Evolutionary conservation across 805 yeast species (phyloP), one percentile per base, ranked within the genome.

Genomic region (Pichia eremophila): DNA sequence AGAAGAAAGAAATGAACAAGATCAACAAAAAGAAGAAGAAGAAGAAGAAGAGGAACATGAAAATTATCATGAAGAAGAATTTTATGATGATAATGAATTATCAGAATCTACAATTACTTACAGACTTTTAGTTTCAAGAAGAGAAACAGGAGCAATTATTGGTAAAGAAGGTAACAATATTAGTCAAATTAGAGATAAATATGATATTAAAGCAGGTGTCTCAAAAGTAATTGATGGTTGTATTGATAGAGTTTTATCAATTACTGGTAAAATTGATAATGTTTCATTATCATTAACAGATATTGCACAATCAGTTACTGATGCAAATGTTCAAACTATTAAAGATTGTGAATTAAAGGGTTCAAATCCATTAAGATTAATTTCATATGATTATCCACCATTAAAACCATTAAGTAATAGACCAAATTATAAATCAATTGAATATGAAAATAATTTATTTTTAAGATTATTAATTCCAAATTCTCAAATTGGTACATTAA

Each of bases 91-190:
- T 40, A 56, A 55, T 31, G 60, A 59, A 41, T 49, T 62, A 8
- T 62, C 60, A 14, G 58, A 59, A 45, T 52, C 63, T 5, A 51
- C 64, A 34, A 64, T 68, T 37, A 65, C 69, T 10, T 70, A 57
- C 61, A 68, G 89, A 50, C 75, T 87, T 1, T 72, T 89, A 29
- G 84, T 89, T 18, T 80, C 93, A 2, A 77, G 89, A 47, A 84
- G 83, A 60, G 96, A 89, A 64, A 90, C 95, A 12, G 96, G 96
- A 17, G 85, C 88, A 51, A 78, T 89, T 52, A 89, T 89, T 56
- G 96, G 96, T 46, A 84, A 84, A 54, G 83, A 78, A 54, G 96
- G 96, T 41, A 71, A 74, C 44, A 83, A 83, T 47, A 88, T 89
- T 51, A 84, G 89, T 47, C 73, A 76, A 35, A 78, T 89, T 42